A percentile compares a stretch with the other conserved stretches of the same genome.
Evolutionary conservation across 225 moss, liverwort and hornwort species (phyloP).

Genomic region (Anthoceros angustus): DNA sequence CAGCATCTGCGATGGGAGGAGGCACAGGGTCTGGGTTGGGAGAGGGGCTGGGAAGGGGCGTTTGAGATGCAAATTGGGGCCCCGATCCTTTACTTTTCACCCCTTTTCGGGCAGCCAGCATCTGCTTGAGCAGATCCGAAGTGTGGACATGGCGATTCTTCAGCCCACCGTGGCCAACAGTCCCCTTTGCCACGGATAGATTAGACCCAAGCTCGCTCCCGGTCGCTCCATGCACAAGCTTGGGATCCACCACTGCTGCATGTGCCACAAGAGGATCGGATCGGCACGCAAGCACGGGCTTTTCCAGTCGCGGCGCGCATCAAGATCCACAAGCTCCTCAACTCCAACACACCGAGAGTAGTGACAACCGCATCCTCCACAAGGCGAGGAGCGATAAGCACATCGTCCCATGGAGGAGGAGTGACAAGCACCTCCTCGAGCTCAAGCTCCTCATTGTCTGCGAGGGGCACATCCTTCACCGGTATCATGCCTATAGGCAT

Average conservation of each 20-base stretch:
- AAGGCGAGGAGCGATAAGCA: too few relatives aligned
- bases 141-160: not conserved
- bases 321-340: not conserved
- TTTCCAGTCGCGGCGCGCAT: not conserved
- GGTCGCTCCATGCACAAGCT: not conserved
- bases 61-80: not conserved
- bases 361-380: too few relatives aligned
- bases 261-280: not conserved
- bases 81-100: not conserved
- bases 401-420: too few relatives aligned
- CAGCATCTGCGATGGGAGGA: not conserved
- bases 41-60: not conserved
- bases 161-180: not conserved
- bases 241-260: not conserved
- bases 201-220: not conserved
- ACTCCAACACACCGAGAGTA: too few relatives aligned
- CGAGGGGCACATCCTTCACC: too few relatives aligned
- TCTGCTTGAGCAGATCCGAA: not conserved
- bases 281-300: not conserved
- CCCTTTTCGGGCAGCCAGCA: not conserved
- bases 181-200: not conserved
- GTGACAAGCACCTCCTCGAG: too few relatives aligned
- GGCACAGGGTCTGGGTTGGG: not conserved
- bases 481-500: too few relatives aligned
- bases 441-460: too few relatives aligned